Conservation (phyloP, 257 asterid species). For the Dorcoceras hygrometricum region DNA sequence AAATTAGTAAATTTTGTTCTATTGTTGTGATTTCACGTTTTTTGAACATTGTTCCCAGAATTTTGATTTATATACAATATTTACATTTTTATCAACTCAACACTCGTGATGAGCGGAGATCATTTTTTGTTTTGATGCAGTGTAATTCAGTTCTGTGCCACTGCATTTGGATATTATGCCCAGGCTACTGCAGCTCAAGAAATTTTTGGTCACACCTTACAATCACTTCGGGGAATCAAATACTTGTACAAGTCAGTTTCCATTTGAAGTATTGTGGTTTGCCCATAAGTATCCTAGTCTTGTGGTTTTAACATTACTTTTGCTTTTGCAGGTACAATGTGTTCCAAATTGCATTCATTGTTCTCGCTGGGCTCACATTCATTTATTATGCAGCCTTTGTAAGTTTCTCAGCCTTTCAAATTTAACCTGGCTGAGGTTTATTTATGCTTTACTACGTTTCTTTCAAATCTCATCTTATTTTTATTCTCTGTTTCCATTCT, state of each 20-base stretch:
- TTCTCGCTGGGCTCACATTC: constrained; percentile 88
- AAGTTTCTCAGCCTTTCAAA: constrained; percentile 32
- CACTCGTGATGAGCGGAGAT: neutral
- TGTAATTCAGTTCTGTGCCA: constrained; percentile 97
- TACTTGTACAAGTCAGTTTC: constrained; percentile 84
- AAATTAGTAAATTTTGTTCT: too few relatives aligned
- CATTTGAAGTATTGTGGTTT: constrained; percentile 10
- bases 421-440: too few relatives aligned
- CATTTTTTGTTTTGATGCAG: constrained; percentile 42
- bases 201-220: constrained; percentile 94
- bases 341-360: constrained; percentile 86
- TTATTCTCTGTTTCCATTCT: neutral
- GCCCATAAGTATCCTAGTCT: constrained; percentile 1
- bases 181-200: constrained; percentile 99
- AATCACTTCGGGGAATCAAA: constrained; percentile 96
- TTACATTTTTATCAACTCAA: neutral
- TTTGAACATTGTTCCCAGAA: constrained; percentile 3
- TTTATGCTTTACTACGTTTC: too few relatives aligned
- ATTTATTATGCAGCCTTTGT: constrained; percentile 85
- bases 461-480: neutral
- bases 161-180: constrained; percentile 92
- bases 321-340: constrained; percentile 74
- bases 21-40: too few relatives aligned
- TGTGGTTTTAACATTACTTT: constrained; percentile 14
- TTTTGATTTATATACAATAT: neutral